These are phyloP conservation scores for Penicillium griseofulvum DNA, from an alignment of 2,329 filamentous ascomycete species.

Conservation along the genomic window DNA sequence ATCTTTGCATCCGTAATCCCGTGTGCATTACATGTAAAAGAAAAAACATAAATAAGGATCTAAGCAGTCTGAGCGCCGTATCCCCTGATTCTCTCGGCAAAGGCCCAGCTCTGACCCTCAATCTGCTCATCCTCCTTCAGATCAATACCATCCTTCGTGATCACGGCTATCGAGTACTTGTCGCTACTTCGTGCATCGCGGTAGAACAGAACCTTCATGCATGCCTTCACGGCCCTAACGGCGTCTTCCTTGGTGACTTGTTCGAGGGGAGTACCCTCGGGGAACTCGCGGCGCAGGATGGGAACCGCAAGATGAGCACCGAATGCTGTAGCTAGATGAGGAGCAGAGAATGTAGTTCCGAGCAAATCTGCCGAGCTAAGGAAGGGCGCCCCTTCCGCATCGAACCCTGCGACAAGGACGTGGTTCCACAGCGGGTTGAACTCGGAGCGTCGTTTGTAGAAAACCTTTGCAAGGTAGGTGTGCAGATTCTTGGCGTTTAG, in stretches of 20 bases:
- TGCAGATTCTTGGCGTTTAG: conserved; percentile 93
- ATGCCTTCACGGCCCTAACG: conserved; percentile 78
- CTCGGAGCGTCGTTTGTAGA: conserved; percentile 91
- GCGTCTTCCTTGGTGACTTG: conserved; percentile 74
- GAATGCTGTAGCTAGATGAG: conserved; percentile 88
- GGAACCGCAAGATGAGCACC: conserved; percentile 91
- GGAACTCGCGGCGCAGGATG: conserved; percentile 78
- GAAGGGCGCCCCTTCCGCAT: conserved; percentile 77
- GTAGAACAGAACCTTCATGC: conserved; percentile 98
- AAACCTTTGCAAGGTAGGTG: conserved; percentile 91
- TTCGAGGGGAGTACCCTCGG: conserved; percentile 75
- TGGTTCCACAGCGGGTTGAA: conserved; percentile 99
- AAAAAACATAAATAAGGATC: conserved; percentile 1
- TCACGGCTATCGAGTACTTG: conserved; percentile 83
- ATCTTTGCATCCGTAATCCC: conserved; percentile 1
- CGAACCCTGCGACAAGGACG: conserved; percentile 84
- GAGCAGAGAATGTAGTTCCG: conserved; percentile 85
- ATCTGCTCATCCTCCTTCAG: conserved; percentile 81
- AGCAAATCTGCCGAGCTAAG: conserved; percentile 87
- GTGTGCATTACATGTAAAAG: conserved; percentile 14
- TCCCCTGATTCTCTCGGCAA: conserved; percentile 89
- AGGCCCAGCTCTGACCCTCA: conserved; percentile 96
- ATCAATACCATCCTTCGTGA: conserved; percentile 86
- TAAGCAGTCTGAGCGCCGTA: conserved; percentile 79
- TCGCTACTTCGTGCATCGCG: conserved; percentile 91